phyloP scores from a whole-genome alignment of 345 rosid species.

The Lumnitzera littorea region DNA sequence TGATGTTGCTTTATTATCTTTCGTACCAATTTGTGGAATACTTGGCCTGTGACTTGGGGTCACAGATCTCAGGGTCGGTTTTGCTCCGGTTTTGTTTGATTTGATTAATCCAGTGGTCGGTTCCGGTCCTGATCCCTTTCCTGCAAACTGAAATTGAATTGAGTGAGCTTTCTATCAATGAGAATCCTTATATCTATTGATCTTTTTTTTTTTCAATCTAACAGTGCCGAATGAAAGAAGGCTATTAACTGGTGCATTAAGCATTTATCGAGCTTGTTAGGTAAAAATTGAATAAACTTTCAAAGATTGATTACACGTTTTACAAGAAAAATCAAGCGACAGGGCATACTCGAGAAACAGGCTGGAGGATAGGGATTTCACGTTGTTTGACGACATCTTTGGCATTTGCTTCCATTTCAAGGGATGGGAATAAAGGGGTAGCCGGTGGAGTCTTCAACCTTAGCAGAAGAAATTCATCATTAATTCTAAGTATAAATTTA shows the following conservation, averaged over 20 bases:
- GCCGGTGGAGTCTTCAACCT: conserved; percentile 77
- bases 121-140: not conserved
- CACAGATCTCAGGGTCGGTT: conserved; percentile 17
- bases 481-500: too few relatives aligned
- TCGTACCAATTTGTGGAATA: conserved; percentile 11
- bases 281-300: not conserved
- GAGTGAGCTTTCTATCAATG: too few relatives aligned
- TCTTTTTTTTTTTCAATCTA: too few relatives aligned
- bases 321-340: not conserved
- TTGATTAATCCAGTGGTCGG: not conserved
- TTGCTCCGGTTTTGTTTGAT: not conserved
- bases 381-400: conserved; percentile 28
- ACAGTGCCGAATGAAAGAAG: too few relatives aligned
- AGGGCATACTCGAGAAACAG: conserved; percentile 34
- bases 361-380: conserved; percentile 43
- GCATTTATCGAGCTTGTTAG: too few relatives aligned
- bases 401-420: conserved; percentile 56
- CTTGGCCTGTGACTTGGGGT: conserved; percentile 19
- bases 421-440: conserved; percentile 60
- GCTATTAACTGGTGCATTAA: too few relatives aligned
- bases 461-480: not conserved
- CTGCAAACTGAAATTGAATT: conserved; percentile 6
- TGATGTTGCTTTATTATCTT: conserved; percentile 3
- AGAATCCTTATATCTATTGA: too few relatives aligned
- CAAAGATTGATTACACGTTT: not conserved